Conservation (phyloP, 495 filamentous ascomycete species). For the Aspergillus diversus region DNA sequence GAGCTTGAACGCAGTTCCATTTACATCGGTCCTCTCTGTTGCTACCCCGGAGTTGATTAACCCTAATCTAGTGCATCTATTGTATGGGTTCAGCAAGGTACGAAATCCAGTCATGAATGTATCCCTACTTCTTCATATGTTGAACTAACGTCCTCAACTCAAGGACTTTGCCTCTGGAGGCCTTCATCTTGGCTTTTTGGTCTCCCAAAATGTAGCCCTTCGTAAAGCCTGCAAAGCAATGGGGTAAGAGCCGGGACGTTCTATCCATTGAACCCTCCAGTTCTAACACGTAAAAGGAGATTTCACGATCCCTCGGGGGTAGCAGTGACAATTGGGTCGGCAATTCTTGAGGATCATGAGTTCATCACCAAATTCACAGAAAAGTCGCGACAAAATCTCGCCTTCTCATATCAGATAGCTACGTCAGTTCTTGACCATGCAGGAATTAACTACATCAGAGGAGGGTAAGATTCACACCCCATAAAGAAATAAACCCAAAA, state of each 20-base stretch:
- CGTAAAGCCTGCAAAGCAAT: slow-evolving; percentile 34
- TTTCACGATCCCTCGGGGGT: slow-evolving; percentile 40
- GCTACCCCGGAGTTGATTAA: slow-evolving; percentile 49
- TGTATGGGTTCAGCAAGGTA: slow-evolving; percentile 62
- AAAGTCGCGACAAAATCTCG: slow-evolving; percentile 31
- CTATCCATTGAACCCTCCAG: background rate
- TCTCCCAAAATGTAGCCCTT: slow-evolving; percentile 42
- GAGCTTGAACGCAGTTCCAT: slow-evolving; percentile 41
- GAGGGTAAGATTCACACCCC: slow-evolving; percentile 26
- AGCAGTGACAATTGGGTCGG: slow-evolving; percentile 39
- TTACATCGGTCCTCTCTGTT: slow-evolving; percentile 56
- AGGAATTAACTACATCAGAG: slow-evolving; percentile 39
- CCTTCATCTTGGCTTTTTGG: slow-evolving; percentile 56
- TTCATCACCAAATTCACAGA: slow-evolving; percentile 36
- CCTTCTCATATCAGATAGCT: slow-evolving; percentile 28
- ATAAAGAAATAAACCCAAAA: background rate
- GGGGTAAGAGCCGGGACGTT: slow-evolving; percentile 22
- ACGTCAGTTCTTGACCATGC: slow-evolving; percentile 32
- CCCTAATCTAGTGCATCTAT: slow-evolving; percentile 54
- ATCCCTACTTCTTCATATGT: background rate
- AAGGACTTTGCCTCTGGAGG: slow-evolving; percentile 60
- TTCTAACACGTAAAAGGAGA: slow-evolving; percentile 27
- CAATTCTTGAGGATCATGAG: slow-evolving; percentile 40
- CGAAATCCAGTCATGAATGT: background rate
- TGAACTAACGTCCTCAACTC: background rate